Evolutionary conservation across 1,284 basidiomycete genomes (phyloP), one percentile per base, ranked within the genome.

Genomic region (Fomitopsis palustris): DNA sequence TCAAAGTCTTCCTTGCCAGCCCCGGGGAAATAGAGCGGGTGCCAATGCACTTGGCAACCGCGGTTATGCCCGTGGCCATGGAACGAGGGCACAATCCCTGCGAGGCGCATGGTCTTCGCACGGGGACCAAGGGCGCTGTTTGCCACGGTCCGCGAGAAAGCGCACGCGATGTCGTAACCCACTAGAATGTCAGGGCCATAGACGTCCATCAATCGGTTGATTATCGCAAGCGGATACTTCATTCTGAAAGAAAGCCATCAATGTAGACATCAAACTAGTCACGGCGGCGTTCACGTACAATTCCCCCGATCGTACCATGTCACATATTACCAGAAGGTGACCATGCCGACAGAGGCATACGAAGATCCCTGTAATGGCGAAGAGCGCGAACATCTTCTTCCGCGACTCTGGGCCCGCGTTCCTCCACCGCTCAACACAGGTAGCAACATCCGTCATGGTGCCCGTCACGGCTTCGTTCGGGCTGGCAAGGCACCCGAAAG

Each of bases 1-100:
- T 74, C 71, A n/a, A n/a, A n/a, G n/a, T 76, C 74, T 47, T 74
- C 74, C 14, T 75, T 64, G 3, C 75, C 76, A n/a, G 68, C 65
- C 0, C 73, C 71, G 1, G 57, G 17, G 16, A 71, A 65, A 53
- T 67, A 64, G 8, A 69, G 61, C 0, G 74, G 74, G 58, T 76
- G 75, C 55, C 68, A 65, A 1, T 60, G 16, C 1, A 69, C 55
- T 52, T 75, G 75, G 56, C 76, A 78, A 0, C 37, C 5, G 17
- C 67, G 67, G 41, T 74, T 72, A 59, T 77, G 75, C 4, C 31
- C 31, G 10, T 33, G 31, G 31, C 31, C 31, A 33, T 33, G 31
- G 31, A 33, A 33, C 5, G 68, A 64, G 14, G 65, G 65, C 12
- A 72, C 65, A 8, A 58, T 62, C 59, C 63, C 54, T 41, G 16